These are phyloP conservation scores for Laguncularia racemosa DNA, from an alignment of 345 rosid species.

Conservation along the genomic window DNA sequence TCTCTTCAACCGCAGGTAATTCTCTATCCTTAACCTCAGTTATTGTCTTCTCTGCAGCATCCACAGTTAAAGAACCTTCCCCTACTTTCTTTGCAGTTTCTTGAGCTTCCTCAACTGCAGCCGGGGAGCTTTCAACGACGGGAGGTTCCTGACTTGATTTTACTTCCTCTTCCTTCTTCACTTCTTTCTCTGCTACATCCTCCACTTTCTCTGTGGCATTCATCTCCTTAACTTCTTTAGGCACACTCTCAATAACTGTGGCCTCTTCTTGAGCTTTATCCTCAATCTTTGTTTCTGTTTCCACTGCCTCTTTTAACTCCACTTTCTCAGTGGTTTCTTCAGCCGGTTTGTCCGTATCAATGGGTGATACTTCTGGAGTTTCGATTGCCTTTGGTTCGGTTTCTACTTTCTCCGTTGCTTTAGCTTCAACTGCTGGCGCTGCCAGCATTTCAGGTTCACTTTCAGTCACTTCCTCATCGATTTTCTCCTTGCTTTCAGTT, in stretches of 20 bases:
- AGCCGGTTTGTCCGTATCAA: too few relatives aligned
- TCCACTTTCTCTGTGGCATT: not conserved
- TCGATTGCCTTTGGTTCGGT: too few relatives aligned
- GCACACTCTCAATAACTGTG: not conserved
- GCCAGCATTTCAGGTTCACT: conserved; percentile 1
- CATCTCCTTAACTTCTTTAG: not conserved
- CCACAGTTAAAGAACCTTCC: not conserved
- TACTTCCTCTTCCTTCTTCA: not conserved
- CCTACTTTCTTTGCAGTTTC: too few relatives aligned
- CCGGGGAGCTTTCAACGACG: not conserved
- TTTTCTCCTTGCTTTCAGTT: conserved; percentile 8
- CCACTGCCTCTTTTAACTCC: not conserved
- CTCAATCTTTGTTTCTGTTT: not conserved
- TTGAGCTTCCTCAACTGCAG: conserved; percentile 1
- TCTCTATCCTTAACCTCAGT: conserved; percentile 2
- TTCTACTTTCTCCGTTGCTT: conserved; percentile 6
- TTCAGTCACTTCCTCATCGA: conserved; percentile 6
- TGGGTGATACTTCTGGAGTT: too few relatives aligned
- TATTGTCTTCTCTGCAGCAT: not conserved
- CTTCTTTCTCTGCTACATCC: not conserved
- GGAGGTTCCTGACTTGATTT: too few relatives aligned
- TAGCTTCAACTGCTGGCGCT: conserved; percentile 1
- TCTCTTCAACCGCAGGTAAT: conserved; percentile 1
- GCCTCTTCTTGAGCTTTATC: not conserved
- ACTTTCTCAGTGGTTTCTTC: too few relatives aligned